phyloP scores from a whole-genome alignment of 352 stramenopile species.

The Nothophytophthora sp. region DNA sequence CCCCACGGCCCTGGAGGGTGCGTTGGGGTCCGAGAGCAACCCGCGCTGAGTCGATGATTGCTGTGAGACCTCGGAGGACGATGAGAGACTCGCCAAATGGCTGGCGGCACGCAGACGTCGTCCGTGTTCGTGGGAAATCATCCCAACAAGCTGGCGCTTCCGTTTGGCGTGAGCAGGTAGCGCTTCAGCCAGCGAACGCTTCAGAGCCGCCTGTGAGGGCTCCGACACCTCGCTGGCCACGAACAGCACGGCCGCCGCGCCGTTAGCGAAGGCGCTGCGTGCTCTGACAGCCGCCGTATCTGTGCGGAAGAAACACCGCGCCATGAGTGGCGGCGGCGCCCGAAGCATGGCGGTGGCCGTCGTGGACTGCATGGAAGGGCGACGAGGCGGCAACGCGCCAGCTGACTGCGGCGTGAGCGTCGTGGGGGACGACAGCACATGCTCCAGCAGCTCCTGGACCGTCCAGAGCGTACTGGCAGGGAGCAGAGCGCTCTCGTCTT shows the following conservation, averaged over 20 bases:
- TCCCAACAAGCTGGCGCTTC: constrained; percentile 20
- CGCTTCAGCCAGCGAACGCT: constrained; percentile 10
- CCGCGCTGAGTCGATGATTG: constrained; percentile 6
- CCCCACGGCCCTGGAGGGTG: constrained; percentile 4
- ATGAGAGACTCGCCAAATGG: constrained; percentile 10
- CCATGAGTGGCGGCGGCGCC: constrained; percentile 31
- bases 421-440: constrained; percentile 8
- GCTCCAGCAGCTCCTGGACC: constrained; percentile 18
- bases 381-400: constrained; percentile 3
- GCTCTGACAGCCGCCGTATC: constrained; percentile 40
- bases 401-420: neutral
- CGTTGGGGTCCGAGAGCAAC: constrained; percentile 9
- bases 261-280: constrained; percentile 42
- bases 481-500: constrained; percentile 9
- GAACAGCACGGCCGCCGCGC: constrained; percentile 52
- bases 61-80: constrained; percentile 1
- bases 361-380: constrained; percentile 18
- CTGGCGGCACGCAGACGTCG: constrained; percentile 18
- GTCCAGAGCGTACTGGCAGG: constrained; percentile 33
- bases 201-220: constrained; percentile 25
- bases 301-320: constrained; percentile 49
- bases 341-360: constrained; percentile 12
- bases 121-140: constrained; percentile 30
- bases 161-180: constrained; percentile 5
- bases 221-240: constrained; percentile 32